Evolutionary conservation across 2,329 filamentous ascomycete species (phyloP).

Genomic region (Phialophora tarda): DNA sequence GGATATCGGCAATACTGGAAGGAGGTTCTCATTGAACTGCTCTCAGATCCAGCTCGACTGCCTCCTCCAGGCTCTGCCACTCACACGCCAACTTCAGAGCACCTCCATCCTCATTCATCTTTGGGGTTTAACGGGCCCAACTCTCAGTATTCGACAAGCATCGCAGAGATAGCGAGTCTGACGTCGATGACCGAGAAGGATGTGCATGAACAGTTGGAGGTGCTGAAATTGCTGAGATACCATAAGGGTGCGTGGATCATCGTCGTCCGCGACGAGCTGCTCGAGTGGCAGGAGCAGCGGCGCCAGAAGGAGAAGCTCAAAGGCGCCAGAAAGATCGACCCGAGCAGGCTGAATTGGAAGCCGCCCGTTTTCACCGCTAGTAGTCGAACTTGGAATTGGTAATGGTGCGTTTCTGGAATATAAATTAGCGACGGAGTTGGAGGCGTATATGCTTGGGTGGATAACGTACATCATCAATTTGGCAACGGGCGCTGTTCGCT

Average conservation of each 20-base stretch:
- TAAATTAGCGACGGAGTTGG: conserved; percentile 20
- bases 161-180: conserved; percentile 78
- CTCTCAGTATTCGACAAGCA: conserved; percentile 63
- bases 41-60: conserved; percentile 72
- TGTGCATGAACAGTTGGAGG: conserved; percentile 91
- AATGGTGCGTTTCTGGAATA: conserved; percentile 6
- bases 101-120: conserved; percentile 36
- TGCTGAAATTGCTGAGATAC: conserved; percentile 92
- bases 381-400: conserved; percentile 95
- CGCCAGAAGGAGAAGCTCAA: conserved; percentile 82
- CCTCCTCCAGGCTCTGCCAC: conserved; percentile 35
- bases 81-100: conserved; percentile 36
- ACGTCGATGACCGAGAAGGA: conserved; percentile 98
- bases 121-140: conserved; percentile 27
- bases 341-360: conserved; percentile 86
- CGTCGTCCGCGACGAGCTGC: conserved; percentile 82
- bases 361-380: conserved; percentile 92
- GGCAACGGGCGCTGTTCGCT: neutral
- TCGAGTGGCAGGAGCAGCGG: conserved; percentile 71
- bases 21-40: conserved; percentile 85
- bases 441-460: conserved; percentile 4
- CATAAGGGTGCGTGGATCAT: conserved; percentile 97
- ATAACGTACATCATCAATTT: conserved; percentile 11
- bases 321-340: conserved; percentile 74
- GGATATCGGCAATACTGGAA: conserved; percentile 98